phyloP scores from a whole-genome alignment of 2,329 filamentous ascomycete genomes.

The Xylariaceae sp. region DNA sequence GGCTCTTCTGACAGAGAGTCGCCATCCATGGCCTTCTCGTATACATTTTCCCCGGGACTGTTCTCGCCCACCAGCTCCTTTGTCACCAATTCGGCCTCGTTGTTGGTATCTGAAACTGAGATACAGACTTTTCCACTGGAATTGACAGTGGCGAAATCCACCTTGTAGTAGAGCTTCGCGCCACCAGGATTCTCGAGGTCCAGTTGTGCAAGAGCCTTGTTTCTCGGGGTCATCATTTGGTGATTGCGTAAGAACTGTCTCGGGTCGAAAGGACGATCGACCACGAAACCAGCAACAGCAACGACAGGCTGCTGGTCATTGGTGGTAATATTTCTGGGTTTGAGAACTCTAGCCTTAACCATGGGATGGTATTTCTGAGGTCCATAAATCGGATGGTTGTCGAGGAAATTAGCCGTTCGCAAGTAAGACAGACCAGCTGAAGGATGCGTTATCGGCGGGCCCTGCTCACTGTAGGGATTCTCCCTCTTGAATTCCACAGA shows the following conservation, averaged over 20 bases:
- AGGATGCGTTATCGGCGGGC: slow-evolving; percentile 57
- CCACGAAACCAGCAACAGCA: slow-evolving; percentile 52
- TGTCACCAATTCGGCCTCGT: slow-evolving; percentile 40
- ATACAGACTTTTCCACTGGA: slow-evolving; percentile 47
- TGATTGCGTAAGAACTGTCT: not conserved
- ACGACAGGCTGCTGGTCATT: slow-evolving; percentile 38
- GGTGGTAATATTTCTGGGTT: slow-evolving; percentile 34
- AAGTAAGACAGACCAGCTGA: slow-evolving; percentile 60
- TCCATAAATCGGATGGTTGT: slow-evolving; percentile 58
- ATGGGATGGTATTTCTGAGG: slow-evolving; percentile 49
- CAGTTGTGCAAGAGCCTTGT: slow-evolving; percentile 30
- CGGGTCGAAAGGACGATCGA: slow-evolving; percentile 25
- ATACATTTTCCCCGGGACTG: slow-evolving; percentile 27
- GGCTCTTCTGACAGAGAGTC: not conserved
- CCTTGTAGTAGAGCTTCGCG: slow-evolving; percentile 51
- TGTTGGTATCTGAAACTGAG: slow-evolving; percentile 34
- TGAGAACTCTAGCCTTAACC: slow-evolving; percentile 47
- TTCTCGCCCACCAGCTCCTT: slow-evolving; percentile 41
- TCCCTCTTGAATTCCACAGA: slow-evolving; percentile 23
- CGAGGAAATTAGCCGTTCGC: slow-evolving; percentile 48
- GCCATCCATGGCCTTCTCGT: slow-evolving; percentile 8
- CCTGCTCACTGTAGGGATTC: slow-evolving; percentile 45
- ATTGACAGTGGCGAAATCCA: slow-evolving; percentile 45
- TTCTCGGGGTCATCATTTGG: not conserved
- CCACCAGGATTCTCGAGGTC: slow-evolving; percentile 48